Evolutionary conservation across 129 eudicot species (phyloP).

Genomic region (Escallonia rubra): DNA sequence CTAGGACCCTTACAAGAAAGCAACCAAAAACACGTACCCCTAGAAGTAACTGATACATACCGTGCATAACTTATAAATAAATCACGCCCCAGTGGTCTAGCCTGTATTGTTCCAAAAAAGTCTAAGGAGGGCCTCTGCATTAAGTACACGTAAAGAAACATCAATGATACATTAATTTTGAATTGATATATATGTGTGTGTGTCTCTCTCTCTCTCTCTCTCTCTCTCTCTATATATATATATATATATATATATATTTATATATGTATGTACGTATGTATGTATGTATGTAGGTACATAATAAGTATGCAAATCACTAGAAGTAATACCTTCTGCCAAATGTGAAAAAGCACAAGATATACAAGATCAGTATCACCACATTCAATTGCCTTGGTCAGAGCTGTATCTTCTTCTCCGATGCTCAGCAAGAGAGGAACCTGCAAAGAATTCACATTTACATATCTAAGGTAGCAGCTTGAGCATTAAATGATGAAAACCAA

Average conservation of each 20-base stretch:
- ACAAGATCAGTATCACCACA: conserved; percentile 98
- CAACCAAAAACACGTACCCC: not conserved
- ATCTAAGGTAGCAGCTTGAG: not conserved
- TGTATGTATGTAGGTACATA: not conserved
- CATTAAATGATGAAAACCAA: not conserved
- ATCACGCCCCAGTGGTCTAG: conserved; percentile 89
- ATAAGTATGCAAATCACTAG: not conserved
- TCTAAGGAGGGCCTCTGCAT: conserved; percentile 81
- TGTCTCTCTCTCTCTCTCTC: too few species aligned
- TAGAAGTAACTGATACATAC: conserved; percentile 23
- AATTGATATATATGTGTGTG: too few species aligned
- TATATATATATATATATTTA: too few species aligned
- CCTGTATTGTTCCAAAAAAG: conserved; percentile 76
- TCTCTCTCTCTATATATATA: too few species aligned
- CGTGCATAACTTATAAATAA: conserved; percentile 71
- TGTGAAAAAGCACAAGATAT: conserved; percentile 87
- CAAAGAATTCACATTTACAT: conserved; percentile 5
- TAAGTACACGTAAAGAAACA: conserved; percentile 10
- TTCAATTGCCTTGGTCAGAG: conserved; percentile 81
- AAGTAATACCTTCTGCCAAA: conserved; percentile 80
- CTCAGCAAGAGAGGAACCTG: conserved; percentile 94
- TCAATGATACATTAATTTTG: not conserved
- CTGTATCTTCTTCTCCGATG: conserved; percentile 95
- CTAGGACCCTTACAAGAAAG: not conserved
- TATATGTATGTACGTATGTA: not conserved